These are phyloP conservation scores for Claviceps arundinis DNA, from an alignment of 2,329 filamentous ascomycete species.

Conservation along the genomic window DNA sequence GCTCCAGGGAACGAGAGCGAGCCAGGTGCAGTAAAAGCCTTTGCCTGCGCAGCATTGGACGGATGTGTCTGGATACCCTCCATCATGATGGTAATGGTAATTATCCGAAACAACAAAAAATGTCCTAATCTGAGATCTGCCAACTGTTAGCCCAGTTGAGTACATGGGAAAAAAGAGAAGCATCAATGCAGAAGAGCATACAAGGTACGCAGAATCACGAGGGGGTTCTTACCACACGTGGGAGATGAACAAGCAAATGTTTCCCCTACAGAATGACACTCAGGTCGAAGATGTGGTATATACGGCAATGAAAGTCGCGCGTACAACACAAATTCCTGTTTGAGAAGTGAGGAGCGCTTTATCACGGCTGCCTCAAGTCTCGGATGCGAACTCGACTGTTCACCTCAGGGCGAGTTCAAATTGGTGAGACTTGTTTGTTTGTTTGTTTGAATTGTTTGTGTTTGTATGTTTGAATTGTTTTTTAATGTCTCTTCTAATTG, in stretches of 20 bases:
- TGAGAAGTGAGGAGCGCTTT: neutral
- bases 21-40: constrained; percentile 85
- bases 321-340: constrained; percentile 7
- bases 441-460: constrained; percentile 4
- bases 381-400: constrained; percentile 11
- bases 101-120: constrained; percentile 9
- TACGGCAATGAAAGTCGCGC: constrained; percentile 9
- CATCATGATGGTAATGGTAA: constrained; percentile 40
- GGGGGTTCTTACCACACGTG: constrained; percentile 46
- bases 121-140: constrained; percentile 17
- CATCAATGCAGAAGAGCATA: neutral
- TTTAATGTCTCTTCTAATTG: constrained; percentile 17
- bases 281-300: constrained; percentile 12
- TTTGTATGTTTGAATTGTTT: constrained; percentile 6
- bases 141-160: constrained; percentile 1
- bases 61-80: constrained; percentile 87
- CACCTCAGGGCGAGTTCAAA: constrained; percentile 19
- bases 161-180: too few relatives aligned
- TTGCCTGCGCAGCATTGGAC: constrained; percentile 80
- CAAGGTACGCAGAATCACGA: neutral
- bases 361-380: constrained; percentile 1
- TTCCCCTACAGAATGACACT: constrained; percentile 54
- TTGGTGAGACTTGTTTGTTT: neutral
- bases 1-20: constrained; percentile 86
- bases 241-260: constrained; percentile 99